These are phyloP conservation scores for Salix caprea DNA, from an alignment of 345 rosid species.

Conservation along the genomic window DNA sequence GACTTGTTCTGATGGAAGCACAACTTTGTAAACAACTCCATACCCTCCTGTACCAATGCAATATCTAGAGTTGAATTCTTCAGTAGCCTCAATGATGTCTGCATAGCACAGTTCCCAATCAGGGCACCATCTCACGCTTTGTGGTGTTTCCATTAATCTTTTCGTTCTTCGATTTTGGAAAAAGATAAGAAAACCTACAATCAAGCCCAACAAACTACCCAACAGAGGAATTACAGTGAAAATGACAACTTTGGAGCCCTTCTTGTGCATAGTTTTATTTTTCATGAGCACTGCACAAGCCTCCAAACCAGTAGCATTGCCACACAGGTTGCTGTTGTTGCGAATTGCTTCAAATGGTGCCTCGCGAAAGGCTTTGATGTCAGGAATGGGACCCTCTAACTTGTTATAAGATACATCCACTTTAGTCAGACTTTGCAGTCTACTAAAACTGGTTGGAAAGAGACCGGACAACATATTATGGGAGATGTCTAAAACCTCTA, in stretches of 20 bases:
- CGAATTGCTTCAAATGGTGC: constrained; percentile 15
- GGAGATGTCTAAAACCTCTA: constrained; percentile 7
- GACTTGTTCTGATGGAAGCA: not conserved
- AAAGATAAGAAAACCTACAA: not conserved
- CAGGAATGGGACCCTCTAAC: constrained; percentile 10
- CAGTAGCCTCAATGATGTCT: constrained; percentile 8
- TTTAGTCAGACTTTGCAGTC: not conserved
- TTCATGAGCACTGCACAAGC: not conserved
- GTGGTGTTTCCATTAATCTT: not conserved
- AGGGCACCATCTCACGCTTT: not conserved
- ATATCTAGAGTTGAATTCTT: constrained; percentile 5
- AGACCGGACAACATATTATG: constrained; percentile 8
- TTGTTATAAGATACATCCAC: constrained; percentile 10
- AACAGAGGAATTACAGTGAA: not conserved
- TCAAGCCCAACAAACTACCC: not conserved
- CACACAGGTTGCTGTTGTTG: constrained; percentile 11
- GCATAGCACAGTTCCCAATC: not conserved
- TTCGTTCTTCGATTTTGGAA: not conserved
- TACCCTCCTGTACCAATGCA: constrained; percentile 4
- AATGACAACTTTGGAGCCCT: not conserved
- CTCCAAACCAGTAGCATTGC: constrained; percentile 8
- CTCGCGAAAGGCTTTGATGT: constrained; percentile 3
- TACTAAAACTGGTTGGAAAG: not conserved
- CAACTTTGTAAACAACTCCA: constrained; percentile 7
- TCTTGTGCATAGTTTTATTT: not conserved